Evolutionary conservation across 306 rosid species (phyloP), one percentile per base, ranked within the genome.

Genomic region (Corylus americana): DNA sequence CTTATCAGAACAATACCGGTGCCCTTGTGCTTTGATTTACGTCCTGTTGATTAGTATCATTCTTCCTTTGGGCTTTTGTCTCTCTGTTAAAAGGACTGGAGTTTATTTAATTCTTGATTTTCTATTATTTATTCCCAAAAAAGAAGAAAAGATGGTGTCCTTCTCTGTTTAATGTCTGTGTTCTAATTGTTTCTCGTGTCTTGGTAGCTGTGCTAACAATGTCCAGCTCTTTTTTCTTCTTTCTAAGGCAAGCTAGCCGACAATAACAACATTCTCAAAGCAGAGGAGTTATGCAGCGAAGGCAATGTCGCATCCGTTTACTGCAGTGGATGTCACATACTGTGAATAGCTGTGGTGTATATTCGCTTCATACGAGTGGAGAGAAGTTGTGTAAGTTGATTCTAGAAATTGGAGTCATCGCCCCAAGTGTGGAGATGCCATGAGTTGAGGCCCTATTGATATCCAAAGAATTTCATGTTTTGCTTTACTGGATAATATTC

Each of bases 1-100:
- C 53, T 29, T 76, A 58, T 25, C 66, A 31, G 62, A 27, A 74
- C 50, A 35, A 57, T 17, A 74, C 45, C 47, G 73, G 71, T 57
- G 73, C 83, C 27, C 51, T 0, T 39, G 29, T 67, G 8, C 72
- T 37, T 39, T 8, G 22, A 42, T 67, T 67, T 67, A 18, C 13
- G 4, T 31, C 17, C 4, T 17, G 16, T 66, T 57, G 14, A 22
- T 57, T 20, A 31, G 7, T 12, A 4, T 67, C 20, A 42, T 42
- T 42, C 3, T 67, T 18, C 29, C n/a, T 67, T 17, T 42, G 72
- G 20, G 72, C 72, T 67, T 67, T 42, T 37, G 25, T 67, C 49
- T 67, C 31, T 17, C 70, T 4, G 4, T 39, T 18, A 22, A 18
- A 67, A 67, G 27, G 2, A 62, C 2, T 49, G 8, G n/a, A 14